Evolutionary conservation across 805 yeast species (phyloP).

Genomic region (Kodamaea jinghongensis): DNA sequence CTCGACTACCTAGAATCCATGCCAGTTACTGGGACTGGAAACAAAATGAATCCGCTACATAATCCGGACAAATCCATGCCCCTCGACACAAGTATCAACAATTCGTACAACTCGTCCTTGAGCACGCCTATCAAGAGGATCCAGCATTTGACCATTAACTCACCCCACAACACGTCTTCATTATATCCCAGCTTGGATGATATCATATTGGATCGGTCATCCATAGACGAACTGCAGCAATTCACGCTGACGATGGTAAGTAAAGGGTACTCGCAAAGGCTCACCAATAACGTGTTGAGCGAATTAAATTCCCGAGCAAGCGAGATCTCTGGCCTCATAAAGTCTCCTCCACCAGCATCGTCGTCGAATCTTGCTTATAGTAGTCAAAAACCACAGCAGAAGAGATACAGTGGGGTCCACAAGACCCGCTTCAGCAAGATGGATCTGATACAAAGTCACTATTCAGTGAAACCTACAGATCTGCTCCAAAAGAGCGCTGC

Average conservation of each 20-base stretch:
- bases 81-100: not conserved
- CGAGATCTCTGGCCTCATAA: constrained; percentile 27
- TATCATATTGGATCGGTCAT: constrained; percentile 1
- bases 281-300: constrained; percentile 43
- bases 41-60: too few relatives aligned
- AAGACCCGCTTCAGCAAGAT: constrained; percentile 29
- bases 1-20: too few relatives aligned
- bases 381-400: constrained; percentile 7
- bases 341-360: constrained; percentile 13
- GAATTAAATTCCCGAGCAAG: constrained; percentile 45
- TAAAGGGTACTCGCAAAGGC: constrained; percentile 47
- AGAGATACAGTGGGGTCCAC: constrained; percentile 34
- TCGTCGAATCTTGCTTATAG: not conserved
- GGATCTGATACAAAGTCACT: constrained; percentile 26
- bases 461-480: constrained; percentile 17
- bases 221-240: too few relatives aligned
- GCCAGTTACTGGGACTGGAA: too few relatives aligned
- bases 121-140: constrained; percentile 43
- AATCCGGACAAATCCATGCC: too few relatives aligned
- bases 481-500: constrained; percentile 1
- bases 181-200: constrained; percentile 16
- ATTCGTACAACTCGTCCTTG: constrained; percentile 16
- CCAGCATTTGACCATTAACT: constrained; percentile 27
- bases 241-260: constrained; percentile 23
- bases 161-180: constrained; percentile 22